Conservation (phyloP, 2,329 filamentous ascomycete genomes). For the Fragosphaeria purpurea region DNA sequence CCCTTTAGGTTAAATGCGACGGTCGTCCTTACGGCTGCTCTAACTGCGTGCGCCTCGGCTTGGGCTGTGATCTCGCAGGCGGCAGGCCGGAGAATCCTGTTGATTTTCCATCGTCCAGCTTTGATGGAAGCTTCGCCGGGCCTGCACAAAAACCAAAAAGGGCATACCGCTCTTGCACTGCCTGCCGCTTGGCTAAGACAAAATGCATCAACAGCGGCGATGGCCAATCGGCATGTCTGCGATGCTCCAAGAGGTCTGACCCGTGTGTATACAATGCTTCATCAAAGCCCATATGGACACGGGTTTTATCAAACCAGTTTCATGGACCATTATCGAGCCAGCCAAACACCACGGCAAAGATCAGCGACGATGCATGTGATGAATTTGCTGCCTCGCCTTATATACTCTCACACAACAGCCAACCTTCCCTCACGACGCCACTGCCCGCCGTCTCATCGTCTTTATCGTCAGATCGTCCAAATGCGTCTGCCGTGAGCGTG, state of each 20-base stretch:
- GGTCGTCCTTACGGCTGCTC: not conserved
- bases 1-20: slow-evolving; percentile 3
- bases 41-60: slow-evolving; percentile 7
- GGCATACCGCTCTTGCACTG: slow-evolving; percentile 3
- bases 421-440: not conserved
- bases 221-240: slow-evolving; percentile 3
- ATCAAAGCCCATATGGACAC: not conserved
- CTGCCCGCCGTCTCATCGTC: too few relatives aligned
- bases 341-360: too few relatives aligned
- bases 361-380: too few relatives aligned
- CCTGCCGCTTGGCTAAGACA: slow-evolving; percentile 4
- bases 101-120: not conserved
- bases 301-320: not conserved
- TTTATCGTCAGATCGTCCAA: too few relatives aligned
- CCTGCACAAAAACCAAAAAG: not conserved
- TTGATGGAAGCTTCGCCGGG: not conserved
- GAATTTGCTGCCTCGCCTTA: too few relatives aligned
- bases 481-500: too few relatives aligned
- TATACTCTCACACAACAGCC: too few relatives aligned
- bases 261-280: slow-evolving; percentile 1
- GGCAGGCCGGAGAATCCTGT: too few relatives aligned
- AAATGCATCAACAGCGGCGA: slow-evolving; percentile 6
- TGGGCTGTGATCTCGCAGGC: not conserved
- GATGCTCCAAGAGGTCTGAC: slow-evolving; percentile 1
- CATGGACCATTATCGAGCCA: too few relatives aligned